Evolutionary conservation across 2,329 filamentous ascomycete genomes (phyloP), one percentile per base, ranked within the genome.

Genomic region (Chalaropsis thielavioides): DNA sequence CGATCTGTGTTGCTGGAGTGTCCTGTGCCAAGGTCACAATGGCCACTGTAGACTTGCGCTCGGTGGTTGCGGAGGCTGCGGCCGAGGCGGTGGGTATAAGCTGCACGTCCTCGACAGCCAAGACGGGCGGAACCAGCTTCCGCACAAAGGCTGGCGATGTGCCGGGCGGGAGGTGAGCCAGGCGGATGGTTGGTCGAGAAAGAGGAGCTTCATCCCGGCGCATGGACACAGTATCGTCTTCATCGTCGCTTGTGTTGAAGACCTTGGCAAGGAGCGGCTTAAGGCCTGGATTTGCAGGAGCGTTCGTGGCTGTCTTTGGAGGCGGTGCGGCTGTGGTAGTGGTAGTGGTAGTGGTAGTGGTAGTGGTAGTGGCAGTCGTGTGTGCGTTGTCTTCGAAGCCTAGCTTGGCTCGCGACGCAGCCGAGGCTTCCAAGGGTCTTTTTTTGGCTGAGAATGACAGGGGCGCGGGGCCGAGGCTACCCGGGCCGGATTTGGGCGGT

Each of bases 1-100:
- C 91, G 64, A 96, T 92, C 65, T 95, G 89, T 27, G 86, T 88
- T 0, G 87, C 88, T 0, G 90, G 83, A 0, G 90, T 94, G 69
- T 94, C 89, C 66, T 88, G 85, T 1, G 88, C 85, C 38, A 96
- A 76, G 0, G 88, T 91, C 58, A 94, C 87, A 70, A 96, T 90
- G 3, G 90, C 90, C 17, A 89, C 81, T 41, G 84, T 81, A 1
- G 86, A 87, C 71, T 85, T 91, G 66, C 87, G 82, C 69, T 92
- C 88, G 2, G 78, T 80, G 17, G n/a, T 56, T 2, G 51, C 22
- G 10, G 49, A 15, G 19, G n/a, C 49, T 11, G 75, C 75, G 41
- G 75, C 77, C 13, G 75, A 75, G 44, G 75, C 76, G 1, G 81
- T 75, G 2, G 85, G 81, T 35, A 88, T 74, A 38, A 94, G 84